A percentile compares a stretch with the other conserved stretches of the same genome.
Evolutionary conservation across 108 stramenopile species (phyloP).

Genomic region (Ochromonas danica): DNA sequence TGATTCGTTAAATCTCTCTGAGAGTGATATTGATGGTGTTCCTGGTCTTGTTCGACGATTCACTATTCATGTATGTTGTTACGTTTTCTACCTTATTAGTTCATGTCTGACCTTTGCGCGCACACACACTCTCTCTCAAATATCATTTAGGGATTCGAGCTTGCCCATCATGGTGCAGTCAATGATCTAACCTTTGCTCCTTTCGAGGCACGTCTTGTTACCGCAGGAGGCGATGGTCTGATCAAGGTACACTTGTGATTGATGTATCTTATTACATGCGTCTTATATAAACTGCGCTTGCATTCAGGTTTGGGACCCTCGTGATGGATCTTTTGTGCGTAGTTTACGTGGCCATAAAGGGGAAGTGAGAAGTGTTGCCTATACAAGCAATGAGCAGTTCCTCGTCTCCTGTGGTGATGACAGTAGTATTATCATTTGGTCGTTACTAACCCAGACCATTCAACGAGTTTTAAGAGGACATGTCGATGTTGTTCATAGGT

Average conservation of each 20-base stretch:
- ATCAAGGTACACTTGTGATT: background rate
- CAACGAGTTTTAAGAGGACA: conserved; percentile 1
- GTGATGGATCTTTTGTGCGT: conserved; percentile 22
- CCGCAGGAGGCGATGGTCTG: conserved; percentile 24
- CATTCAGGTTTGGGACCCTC: conserved; percentile 35
- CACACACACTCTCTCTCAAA: no score
- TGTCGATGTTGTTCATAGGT: conserved; percentile 23
- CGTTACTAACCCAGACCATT: background rate
- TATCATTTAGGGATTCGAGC: conserved; percentile 33
- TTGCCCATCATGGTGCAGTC: conserved; percentile 32
- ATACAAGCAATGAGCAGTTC: conserved; percentile 16
- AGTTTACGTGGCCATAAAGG: conserved; percentile 1
- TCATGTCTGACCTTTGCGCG: no score
- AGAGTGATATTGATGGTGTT: no score
- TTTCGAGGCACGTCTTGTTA: background rate
- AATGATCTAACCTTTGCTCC: conserved; percentile 23
- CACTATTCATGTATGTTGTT: background rate
- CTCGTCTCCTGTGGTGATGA: conserved; percentile 26
- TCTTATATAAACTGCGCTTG: background rate
- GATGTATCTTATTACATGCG: background rate
- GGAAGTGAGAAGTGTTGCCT: background rate
- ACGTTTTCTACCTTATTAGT: background rate
- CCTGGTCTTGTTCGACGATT: background rate
- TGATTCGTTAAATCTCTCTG: background rate
- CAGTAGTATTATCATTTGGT: conserved; percentile 16